Base-by-base conservation (phyloP, 257 asterid genomes). In the Misopates orontium region DNA sequence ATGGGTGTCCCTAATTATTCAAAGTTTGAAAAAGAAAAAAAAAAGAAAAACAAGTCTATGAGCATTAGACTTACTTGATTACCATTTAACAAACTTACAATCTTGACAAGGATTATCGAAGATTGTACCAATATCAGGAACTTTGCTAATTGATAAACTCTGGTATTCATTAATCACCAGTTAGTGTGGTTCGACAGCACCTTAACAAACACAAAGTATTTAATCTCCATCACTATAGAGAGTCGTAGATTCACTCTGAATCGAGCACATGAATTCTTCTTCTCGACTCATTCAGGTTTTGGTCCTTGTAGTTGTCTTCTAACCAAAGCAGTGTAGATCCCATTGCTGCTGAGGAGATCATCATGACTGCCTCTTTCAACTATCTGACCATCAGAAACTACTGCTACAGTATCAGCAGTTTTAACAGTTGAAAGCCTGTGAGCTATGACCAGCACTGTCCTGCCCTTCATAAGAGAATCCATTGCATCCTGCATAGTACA, bases 371-470 rank as follows among this genome's bases (percentile, higher is more conserved):
- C 95, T 10, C 87, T 84, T 68, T 90, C 97, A 7, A 82, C 96
- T 68, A 90, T 83, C 82, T 84, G 84, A 14, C 97, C 97, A 23
- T 85, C 87, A 0, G 92, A 84, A 63, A 90, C 78, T 25, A 90
- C 97, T 22, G 96, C 97, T 7, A 90, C 97, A 0, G 80, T 85
- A 57, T 90, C 93, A 24, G 97, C 97, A 12, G 82, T 87, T 72
- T 90, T 84, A 11, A 90, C 97, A 0, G 96, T 87, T 4, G 97
- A 90, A 56, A 90, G 95, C 83, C 97, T 80, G 31, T 90, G 95
- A 14, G 97, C 97, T 69, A 90, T 90, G 18, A 90, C 97, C 18
- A 90, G 81, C 70, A 90, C 97, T 0, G 95, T 87, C 73, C 97
- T 78, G 13, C 95, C 96, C 75, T 79, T 78, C 96, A 90, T 87